Evolutionary conservation across 495 filamentous ascomycete species (phyloP), one percentile per base, ranked within the genome.

Genomic region (Xylaria telfairii): DNA sequence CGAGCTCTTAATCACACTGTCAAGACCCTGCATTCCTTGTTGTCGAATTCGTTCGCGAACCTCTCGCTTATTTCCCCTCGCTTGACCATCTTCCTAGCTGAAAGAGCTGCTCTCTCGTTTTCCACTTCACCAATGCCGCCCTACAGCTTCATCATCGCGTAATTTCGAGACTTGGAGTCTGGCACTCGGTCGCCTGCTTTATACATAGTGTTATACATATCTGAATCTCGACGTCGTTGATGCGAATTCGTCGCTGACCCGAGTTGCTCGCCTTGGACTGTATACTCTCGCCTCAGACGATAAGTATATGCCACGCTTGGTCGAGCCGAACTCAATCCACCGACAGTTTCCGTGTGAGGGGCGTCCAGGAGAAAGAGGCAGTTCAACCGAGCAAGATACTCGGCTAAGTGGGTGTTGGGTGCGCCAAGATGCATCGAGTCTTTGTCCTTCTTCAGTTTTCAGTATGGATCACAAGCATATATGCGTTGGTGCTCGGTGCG

Each of bases 381-480:
- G 61, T 34, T 67, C 59, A 57, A 63, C 70, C 57, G 54, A 66
- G 69, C 47, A 53, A 17, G n/a, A 62, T 51, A 41, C 54, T 67
- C 69, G 10, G 63, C 19, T 67, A 32, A 37, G 51, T 53, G 44
- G 57, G 41, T 51, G 51, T 54, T 57, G 42, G 62, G 30, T 65
- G 26, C 41, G 21, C 53, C 82, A 84, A 75, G 51, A 85, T 85
- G 83, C 71, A 77, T 73, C 71, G 69, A 66, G 71, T 61, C 68
- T 73, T 73, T 19, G 42, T 78, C 63, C 71, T 81, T 39, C 65
- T 84, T 49, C 80, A 81, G 75, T 74, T 85, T 51, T 77, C 81
- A 63, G 68, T 84, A 75, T 84, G 82, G 82, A 75, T 75, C 69
- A 70, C 82, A 34, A 69, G 75, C 46, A 76, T 78, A 57, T 73